Conservation (phyloP, 2,329 filamentous ascomycete genomes). For the Metarhizium anisopliae region DNA sequence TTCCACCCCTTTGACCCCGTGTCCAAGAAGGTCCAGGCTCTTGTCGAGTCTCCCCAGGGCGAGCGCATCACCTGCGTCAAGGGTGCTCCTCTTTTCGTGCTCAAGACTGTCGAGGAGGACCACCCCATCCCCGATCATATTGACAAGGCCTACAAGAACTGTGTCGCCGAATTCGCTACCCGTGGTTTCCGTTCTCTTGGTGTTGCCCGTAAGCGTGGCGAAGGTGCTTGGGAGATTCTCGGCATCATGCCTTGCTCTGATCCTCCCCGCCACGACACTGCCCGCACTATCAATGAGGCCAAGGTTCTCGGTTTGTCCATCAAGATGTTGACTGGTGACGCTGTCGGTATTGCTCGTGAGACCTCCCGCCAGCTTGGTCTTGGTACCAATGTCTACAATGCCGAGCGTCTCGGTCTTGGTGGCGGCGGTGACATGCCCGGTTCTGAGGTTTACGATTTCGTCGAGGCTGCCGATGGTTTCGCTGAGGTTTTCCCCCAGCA, state of each 20-base stretch:
- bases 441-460: constrained; percentile 90
- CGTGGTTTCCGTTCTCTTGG: constrained; percentile 92
- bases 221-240: constrained; percentile 79
- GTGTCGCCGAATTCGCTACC: constrained; percentile 82
- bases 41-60: constrained; percentile 75
- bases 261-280: constrained; percentile 83
- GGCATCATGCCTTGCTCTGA: constrained; percentile 94
- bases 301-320: constrained; percentile 81
- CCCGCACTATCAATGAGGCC: constrained; percentile 82
- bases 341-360: constrained; percentile 86
- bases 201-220: constrained; percentile 81
- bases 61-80: constrained; percentile 85
- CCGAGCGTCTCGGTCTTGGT: constrained; percentile 82
- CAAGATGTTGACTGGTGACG: constrained; percentile 95
- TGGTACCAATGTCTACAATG: constrained; percentile 89
- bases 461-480: constrained; percentile 90
- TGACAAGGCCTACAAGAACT: constrained; percentile 82
- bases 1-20: constrained; percentile 89
- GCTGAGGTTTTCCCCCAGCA: constrained; percentile 92
- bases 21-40: constrained; percentile 82
- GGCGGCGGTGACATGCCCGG: constrained; percentile 88
- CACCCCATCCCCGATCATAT: constrained; percentile 68
- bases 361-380: constrained; percentile 86
- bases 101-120: constrained; percentile 81
- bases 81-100: constrained; percentile 78